Conservation (phyloP, 495 filamentous ascomycete species). For the Talaromyces adpressus region DNA sequence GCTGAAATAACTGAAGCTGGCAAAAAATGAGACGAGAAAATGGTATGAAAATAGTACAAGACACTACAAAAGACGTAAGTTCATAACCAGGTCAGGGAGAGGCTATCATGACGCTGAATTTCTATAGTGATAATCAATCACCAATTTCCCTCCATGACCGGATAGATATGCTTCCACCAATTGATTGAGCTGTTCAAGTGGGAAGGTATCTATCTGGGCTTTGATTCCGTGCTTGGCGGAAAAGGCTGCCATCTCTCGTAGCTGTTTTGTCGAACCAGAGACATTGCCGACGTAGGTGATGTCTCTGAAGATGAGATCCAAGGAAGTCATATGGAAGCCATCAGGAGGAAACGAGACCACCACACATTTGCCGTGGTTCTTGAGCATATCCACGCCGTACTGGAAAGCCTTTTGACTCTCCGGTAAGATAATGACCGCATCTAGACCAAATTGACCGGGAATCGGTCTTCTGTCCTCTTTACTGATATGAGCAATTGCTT, state of each 20-base stretch:
- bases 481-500: conserved; percentile 5
- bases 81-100: neutral
- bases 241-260: conserved; percentile 10
- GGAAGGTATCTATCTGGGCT: neutral
- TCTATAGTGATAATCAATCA: conserved; percentile 6
- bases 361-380: conserved; percentile 9
- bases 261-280: conserved; percentile 1
- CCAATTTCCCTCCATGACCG: conserved; percentile 8
- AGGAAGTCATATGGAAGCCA: neutral
- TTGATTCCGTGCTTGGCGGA: conserved; percentile 5
- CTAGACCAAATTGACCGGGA: conserved; percentile 6
- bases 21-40: neutral
- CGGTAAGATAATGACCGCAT: conserved; percentile 5
- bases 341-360: conserved; percentile 6
- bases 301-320: conserved; percentile 8
- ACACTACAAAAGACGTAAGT: neutral
- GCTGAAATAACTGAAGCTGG: neutral
- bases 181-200: neutral
- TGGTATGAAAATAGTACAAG: neutral
- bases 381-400: conserved; percentile 9
- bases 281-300: conserved; percentile 6
- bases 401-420: conserved; percentile 9
- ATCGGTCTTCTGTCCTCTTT: neutral
- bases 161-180: conserved; percentile 2
- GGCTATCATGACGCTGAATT: neutral